A percentile compares a stretch with the other conserved stretches of the same genome.
Conservation (phyloP, 345 rosid species). For the Crucihimalaya himalaica region DNA sequence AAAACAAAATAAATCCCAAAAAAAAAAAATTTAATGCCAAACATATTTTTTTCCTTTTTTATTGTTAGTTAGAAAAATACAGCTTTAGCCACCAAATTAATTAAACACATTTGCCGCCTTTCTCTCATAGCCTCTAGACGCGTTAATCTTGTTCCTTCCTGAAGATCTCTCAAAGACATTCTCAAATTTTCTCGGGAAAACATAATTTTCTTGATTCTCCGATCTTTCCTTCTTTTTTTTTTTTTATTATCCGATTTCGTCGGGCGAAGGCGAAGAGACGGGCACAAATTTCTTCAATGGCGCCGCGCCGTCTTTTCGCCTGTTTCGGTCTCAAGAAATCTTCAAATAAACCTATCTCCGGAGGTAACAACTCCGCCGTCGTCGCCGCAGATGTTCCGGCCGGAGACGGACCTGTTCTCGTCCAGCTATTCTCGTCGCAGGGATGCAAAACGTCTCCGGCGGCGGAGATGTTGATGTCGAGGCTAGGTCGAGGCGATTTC, state of each 20-base stretch:
- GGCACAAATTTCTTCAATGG: conserved; percentile 41
- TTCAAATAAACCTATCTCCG: conserved; percentile 16
- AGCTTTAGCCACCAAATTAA: conserved; percentile 38
- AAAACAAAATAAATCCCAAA: background rate
- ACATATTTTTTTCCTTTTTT: background rate
- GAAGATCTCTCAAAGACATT: conserved; percentile 2
- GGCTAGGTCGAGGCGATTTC: conserved; percentile 93
- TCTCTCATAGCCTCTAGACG: conserved; percentile 47
- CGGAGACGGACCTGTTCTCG: conserved; percentile 60
- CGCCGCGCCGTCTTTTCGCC: conserved; percentile 74
- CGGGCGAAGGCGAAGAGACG: conserved; percentile 37
- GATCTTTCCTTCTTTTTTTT: conserved; percentile 4
- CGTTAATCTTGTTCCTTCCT: conserved; percentile 15
- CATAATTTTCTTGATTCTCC: conserved; percentile 12
- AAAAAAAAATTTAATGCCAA: background rate
- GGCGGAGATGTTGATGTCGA: conserved; percentile 76
- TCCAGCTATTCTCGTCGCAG: conserved; percentile 90
- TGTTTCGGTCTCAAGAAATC: conserved; percentile 53
- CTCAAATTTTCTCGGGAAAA: conserved; percentile 12
- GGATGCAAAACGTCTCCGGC: conserved; percentile 80
- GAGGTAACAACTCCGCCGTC: conserved; percentile 34
- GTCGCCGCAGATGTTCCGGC: conserved; percentile 38
- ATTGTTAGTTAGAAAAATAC: background rate
- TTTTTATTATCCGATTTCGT: background rate
- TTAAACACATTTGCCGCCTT: conserved; percentile 44